Evolutionary conservation across 176 grass and related monocot species (phyloP), one percentile per base, ranked within the genome.

Genomic region (Luzula sylvatica): DNA sequence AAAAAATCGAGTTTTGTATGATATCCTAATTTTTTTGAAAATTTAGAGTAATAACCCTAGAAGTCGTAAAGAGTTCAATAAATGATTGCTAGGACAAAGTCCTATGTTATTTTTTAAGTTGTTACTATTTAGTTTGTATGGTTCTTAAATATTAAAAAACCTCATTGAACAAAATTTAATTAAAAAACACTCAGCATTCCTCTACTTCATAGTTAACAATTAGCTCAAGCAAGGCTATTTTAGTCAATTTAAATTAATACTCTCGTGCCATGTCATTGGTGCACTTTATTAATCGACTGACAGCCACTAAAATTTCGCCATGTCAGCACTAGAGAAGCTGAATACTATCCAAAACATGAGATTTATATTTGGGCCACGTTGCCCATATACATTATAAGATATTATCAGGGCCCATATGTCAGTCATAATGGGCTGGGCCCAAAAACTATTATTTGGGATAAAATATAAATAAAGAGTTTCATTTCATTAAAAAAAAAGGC

Each of bases 331-430:
- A 45, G 21, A 15, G 45, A 19, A 16, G 4, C 15, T 43, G 11
- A 38, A 14, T n/a, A 35, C 16, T 47, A 72, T 72, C 58, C 23
- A 2, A n/a, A 43, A 9, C 7, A 17, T 46, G 38, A 43, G 17
- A 65, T 15, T n/a, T 12, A 3, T 32, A 63, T 63, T 65, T 19
- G 11, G 16, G 23, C 25, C 70, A 56, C 58, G 49, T 63, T 42
- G 42, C 22, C 25, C 4, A 8, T 15, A 45, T 23, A n/a, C n/a
- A n/a, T n/a, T n/a, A 19, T 38, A 2, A 45, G 57, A 19, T 60
- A 21, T n/a, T n/a, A n/a, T n/a, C n/a, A 24, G 5, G 58, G 41
- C n/a, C 38, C n/a, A 49, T 15, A n/a, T 64, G 12, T 48, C 59
- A 49, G 23, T 2, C 15, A 35, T 9, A 35, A 35, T 35, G 7